Evolutionary conservation across 352 stramenopile genomes (phyloP), one percentile per base, ranked within the genome.

Genomic region (Globisporangium nodosum): DNA sequence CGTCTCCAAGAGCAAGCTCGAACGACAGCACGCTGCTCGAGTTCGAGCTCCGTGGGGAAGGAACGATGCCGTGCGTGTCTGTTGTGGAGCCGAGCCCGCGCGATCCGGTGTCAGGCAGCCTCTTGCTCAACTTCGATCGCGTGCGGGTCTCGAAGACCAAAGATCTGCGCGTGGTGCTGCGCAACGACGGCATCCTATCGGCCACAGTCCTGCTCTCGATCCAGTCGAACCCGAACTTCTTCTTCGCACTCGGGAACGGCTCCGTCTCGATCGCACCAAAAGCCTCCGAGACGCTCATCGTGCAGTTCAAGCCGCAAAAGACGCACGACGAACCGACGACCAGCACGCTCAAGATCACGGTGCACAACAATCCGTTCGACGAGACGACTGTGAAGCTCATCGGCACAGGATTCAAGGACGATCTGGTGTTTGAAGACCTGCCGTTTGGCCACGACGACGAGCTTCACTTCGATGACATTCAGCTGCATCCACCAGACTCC

Each of bases 361-460:
- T 98, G 1, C 76, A 97, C 55, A 94, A 96, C 63, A 98, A 98
- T 40, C 70, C 73, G 16, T 98, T 96, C 58, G 92, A 96, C 56
- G 83, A 95, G 15, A 93, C 87, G 3, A 75, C 61, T 7, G 66
- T 97, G 33, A 81, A 76, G 48, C 58, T 97, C 18, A 61, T 64
- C 0, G 91, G 91, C 3, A 71, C 68, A 37, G 87, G 87, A 16
- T 96, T 94, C 60, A 70, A 68, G 60, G 87, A 97, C 58, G 86
- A 95, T 47, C 60, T 97, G 7, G 64, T 81, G 2, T 92, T 98
- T 46, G 87, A 98, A 56, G 86, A 96, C 35, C 69, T 98, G 15
- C 85, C 86, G 16, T 58, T 72, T 52, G 78, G 73, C 2, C 58
- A 79, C 20, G 85, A 93, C 31, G 85, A 96, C 46, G 72, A 91